A percentile compares a stretch with the other conserved stretches of the same genome.
Conservation (phyloP, 352 stramenopile genomes). For the Globisporangium mamillatum region DNA sequence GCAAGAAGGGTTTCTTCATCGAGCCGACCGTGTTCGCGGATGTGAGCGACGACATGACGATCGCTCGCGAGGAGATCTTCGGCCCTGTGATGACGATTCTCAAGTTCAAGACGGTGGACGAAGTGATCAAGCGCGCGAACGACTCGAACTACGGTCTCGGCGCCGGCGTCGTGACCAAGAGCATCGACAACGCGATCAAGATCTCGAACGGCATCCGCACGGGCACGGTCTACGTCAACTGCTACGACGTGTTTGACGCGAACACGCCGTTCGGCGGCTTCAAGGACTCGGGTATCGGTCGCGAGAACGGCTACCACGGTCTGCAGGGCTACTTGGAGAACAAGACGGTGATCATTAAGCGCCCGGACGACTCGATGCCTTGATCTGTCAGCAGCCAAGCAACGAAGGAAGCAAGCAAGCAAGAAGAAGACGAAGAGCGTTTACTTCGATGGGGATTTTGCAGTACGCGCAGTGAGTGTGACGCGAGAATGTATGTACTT, state of each 20-base stretch:
- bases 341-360: conserved; percentile 76
- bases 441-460: not conserved
- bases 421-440: not conserved
- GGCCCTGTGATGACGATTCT: conserved; percentile 89
- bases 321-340: conserved; percentile 80
- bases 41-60: conserved; percentile 81
- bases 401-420: not conserved
- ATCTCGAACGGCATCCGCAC: conserved; percentile 86
- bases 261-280: conserved; percentile 86
- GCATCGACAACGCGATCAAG: conserved; percentile 82
- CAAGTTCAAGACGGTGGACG: conserved; percentile 88
- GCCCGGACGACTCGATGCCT: conserved; percentile 39
- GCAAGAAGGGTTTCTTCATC: conserved; percentile 87
- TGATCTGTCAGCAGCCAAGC: not conserved
- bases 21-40: conserved; percentile 90
- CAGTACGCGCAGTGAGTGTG: not conserved
- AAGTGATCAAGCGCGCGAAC: conserved; percentile 87
- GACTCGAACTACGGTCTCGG: conserved; percentile 85
- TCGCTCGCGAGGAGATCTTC: conserved; percentile 92
- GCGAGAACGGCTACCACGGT: conserved; percentile 73
- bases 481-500: not conserved
- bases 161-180: conserved; percentile 86
- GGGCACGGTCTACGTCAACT: conserved; percentile 94
- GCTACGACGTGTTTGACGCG: conserved; percentile 87
- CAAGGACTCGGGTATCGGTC: conserved; percentile 84